Base-by-base conservation (phyloP, 2,329 filamentous ascomycete species). In the Fusarium incarnatum region DNA sequence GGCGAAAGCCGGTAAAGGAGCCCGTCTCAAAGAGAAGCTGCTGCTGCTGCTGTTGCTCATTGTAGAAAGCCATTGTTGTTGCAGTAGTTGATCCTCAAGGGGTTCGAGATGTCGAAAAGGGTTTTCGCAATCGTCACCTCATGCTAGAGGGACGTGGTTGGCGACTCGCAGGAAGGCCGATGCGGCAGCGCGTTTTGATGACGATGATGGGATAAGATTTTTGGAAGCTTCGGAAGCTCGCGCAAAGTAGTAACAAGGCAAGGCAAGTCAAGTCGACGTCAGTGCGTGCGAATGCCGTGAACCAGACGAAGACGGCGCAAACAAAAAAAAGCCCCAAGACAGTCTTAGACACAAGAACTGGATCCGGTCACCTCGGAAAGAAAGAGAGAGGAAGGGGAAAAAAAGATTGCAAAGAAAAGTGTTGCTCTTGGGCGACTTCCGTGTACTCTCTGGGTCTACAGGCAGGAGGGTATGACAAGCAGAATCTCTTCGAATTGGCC, bases 1-100 rank as follows among this genome's bases (percentile, higher is more conserved):
- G 82, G 63, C 86, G 84, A 72, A 85, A 85, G 70, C 89, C 89
- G 18, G 87, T 84, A 76, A 91, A 87, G 63, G 89, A 91, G 73
- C 88, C 89, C 59, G 88, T 87, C 74, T 83, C 82, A 75, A 83
- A 80, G 64, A 88, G 77, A 75, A 83, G 80, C 80, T 84, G 80
- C 78, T 87, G 85, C 78, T 87, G 85, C 68, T 77, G 71, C 80
- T 84, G 80, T 78, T 87, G 85, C 68, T 77, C 71, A 64, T 62
- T 64, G 71, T 76, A 74, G 60, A 71, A 47, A 72, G 75, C 76
- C 79, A 81, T 77, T 69, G 70, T 77, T 69, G 69, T 71, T 49
- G 49, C 50, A 45, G 56, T 27, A 27, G 41, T 55, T 40, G 45
- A 54, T 67, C 53, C 67, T 68, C 54, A 45, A 15, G 7, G 41